A percentile compares a stretch with the other conserved stretches of the same genome.
Conservation (phyloP, 139 green algal species). For the Closterium sp. region DNA sequence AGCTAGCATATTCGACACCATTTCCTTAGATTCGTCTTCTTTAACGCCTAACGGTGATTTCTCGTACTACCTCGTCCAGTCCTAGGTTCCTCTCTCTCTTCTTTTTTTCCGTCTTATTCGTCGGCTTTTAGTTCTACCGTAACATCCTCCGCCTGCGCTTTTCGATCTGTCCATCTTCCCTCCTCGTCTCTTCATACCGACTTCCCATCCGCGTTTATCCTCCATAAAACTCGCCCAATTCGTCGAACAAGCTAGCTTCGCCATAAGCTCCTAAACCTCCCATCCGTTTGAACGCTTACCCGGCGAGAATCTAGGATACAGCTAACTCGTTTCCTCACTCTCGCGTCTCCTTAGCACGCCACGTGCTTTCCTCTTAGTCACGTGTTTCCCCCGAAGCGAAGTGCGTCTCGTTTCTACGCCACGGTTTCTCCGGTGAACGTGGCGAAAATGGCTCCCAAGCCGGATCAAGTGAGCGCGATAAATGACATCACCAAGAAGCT, state of each 20-base stretch:
- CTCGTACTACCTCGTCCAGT: no score
- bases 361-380: no score
- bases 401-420: not conserved
- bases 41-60: no score
- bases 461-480: not conserved
- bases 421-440: not conserved
- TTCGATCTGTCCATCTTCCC: not conserved
- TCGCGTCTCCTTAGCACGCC: no score
- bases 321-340: no score
- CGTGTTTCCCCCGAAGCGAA: not conserved
- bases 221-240: not conserved
- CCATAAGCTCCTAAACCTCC: not conserved
- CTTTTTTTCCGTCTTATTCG: no score
- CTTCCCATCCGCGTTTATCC: not conserved
- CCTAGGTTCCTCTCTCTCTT: no score
- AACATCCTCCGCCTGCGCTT: no score
- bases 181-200: not conserved
- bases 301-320: no score
- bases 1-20: no score
- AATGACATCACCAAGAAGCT: not conserved
- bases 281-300: not conserved
- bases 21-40: no score
- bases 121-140: no score
- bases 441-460: not conserved
- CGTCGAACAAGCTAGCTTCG: not conserved